phyloP scores from a whole-genome alignment of 345 rosid genomes.

The Eucalyptus globulus region DNA sequence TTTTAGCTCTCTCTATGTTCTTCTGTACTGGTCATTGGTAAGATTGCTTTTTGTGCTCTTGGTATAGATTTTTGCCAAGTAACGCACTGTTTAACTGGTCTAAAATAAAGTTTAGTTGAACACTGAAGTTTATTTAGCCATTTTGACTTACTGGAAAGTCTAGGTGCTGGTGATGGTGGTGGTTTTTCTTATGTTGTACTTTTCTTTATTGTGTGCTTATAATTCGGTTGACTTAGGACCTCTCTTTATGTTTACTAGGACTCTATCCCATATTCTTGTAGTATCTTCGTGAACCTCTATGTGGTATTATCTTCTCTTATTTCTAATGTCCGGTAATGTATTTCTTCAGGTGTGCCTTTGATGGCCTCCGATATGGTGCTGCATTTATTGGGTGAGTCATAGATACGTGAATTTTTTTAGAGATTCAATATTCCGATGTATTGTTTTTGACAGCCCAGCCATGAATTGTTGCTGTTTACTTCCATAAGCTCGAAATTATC shows the following conservation, averaged over 20 bases:
- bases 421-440: neutral
- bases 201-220: neutral
- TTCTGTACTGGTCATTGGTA: constrained; percentile 93
- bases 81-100: neutral
- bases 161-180: neutral
- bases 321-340: neutral
- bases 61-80: neutral
- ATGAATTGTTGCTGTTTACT: neutral
- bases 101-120: neutral
- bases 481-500: neutral
- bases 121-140: neutral
- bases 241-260: neutral
- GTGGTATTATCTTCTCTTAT: neutral
- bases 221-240: neutral
- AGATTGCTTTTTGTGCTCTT: neutral
- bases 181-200: neutral
- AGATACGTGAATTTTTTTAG: neutral
- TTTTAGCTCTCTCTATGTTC: constrained; percentile 69
- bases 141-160: neutral
- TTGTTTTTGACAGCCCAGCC: neutral
- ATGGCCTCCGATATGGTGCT: constrained; percentile 91
- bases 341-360: constrained; percentile 80
- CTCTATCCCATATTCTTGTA: neutral
- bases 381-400: constrained; percentile 86
- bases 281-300: neutral